Percentiles rank a stretch among this genome's conserved stretches.
Evolutionary conservation across 2,329 filamentous ascomycete species (phyloP).

Genomic region (Exophiala sp.): DNA sequence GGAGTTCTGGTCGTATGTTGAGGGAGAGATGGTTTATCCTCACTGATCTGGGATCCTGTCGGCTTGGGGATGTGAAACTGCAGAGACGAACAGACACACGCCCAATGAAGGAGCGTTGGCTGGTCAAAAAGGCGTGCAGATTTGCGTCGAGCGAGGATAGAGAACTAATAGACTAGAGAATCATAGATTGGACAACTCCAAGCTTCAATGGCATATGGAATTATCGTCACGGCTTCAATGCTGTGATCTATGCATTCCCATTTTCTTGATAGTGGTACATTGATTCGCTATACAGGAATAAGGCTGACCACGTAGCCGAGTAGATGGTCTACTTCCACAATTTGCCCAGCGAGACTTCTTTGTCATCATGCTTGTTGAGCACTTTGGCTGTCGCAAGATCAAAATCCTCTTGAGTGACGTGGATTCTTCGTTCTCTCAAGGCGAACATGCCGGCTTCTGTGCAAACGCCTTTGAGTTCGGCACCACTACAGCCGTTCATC

Average conservation of each 20-base stretch:
- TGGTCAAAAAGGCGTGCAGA: neutral
- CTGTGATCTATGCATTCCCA: neutral
- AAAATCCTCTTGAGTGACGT: slow-evolving; percentile 98
- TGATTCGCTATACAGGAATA: slow-evolving; percentile 13
- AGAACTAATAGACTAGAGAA: slow-evolving; percentile 8
- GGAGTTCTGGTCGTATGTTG: slow-evolving; percentile 41
- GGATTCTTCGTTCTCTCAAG: slow-evolving; percentile 87
- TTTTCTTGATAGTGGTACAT: slow-evolving; percentile 14
- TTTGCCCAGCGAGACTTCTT: slow-evolving; percentile 87
- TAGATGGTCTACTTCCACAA: slow-evolving; percentile 63
- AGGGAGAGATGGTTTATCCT: slow-evolving; percentile 38
- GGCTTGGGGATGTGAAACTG: neutral
- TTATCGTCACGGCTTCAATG: neutral
- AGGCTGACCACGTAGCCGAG: neutral
- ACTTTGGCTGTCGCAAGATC: slow-evolving; percentile 98
- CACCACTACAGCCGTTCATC: slow-evolving; percentile 98
- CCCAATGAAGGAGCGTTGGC: neutral
- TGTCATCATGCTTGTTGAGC: slow-evolving; percentile 98
- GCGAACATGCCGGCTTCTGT: slow-evolving; percentile 99
- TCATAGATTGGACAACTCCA: neutral
- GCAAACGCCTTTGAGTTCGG: slow-evolving; percentile 97
- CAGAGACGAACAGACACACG: neutral
- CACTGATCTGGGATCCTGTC: slow-evolving; percentile 6
- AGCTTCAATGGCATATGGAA: too few relatives aligned
- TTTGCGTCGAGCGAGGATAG: neutral